Base-by-base conservation (phyloP, 2,329 filamentous ascomycete genomes). In the Claviceps citrina region DNA sequence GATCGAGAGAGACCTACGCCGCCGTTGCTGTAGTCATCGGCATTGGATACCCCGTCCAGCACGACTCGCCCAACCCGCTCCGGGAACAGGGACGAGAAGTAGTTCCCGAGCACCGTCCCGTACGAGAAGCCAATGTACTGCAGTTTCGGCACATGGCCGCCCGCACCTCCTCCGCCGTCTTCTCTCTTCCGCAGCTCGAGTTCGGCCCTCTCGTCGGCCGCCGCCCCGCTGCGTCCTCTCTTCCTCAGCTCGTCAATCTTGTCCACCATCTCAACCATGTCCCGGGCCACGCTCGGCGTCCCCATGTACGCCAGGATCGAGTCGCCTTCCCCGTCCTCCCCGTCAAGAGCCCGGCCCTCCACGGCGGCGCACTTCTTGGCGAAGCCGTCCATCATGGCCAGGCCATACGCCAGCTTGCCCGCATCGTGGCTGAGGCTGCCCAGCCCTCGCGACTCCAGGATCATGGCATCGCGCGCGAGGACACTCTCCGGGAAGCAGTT, bases 81-180 rank as follows among this genome's bases (percentile, higher is more conserved):
- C 0, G 58, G 56, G 26, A 55, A 61, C 52, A 61, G 51, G 24
- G 57, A 54, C 2, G 57, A 54, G 44, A 61, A 58, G 24, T 54
- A 55, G 31, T 58, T 58, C 1, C 59, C 59, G 0, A 61, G 49
- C 0, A 57, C 15, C 2, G 56, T 59, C 13, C 58, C 57, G 15
- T 73, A 73, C 5, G 65, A 69, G 39, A 71, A 62, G 0, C 69
- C 67, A 55, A 66, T 63, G 46, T 69, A 73, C 47, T 65, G 63
- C 24, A 71, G 46, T 9, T 49, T 31, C 3, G 44, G 42, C 2
- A 47, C 39, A 19, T 49, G 26, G 18, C 36, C 41, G 4, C 30
- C 20, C 1, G 46, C 40, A 19, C 48, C 30, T 15, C 37, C 40
- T 5, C 32, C 20, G 4, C 35, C 33, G 8, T 4, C 22, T 19